Evolutionary conservation across 345 rosid species (phyloP), one percentile per base, ranked within the genome.

Genomic region (Hypericum perforatum): DNA sequence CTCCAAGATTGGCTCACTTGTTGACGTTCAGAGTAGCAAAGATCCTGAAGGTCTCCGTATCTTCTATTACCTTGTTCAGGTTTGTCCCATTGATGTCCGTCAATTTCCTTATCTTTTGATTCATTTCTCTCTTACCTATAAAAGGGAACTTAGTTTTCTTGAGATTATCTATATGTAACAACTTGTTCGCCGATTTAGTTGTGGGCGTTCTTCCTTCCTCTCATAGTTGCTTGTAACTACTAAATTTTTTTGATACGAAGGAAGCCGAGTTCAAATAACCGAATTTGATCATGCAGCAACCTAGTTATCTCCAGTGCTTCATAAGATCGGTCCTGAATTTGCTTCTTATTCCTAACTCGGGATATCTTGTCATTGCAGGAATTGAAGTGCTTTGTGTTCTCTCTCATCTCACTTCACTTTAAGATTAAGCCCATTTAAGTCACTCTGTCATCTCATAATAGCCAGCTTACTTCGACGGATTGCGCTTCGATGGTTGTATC

Each of bases 31-130:
- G 74, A 76, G 89, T 52, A 88, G 99, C 49, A 84, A 92, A 57
- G 99, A 92, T 63, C 96, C 96, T 37, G 99, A 92, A 59, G 99
- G 99, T 52, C 97, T 92, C 63, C 95, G 95, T 66, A 80, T 92
- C 62, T 92, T 92, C 71, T 92, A 92, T 69, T 92, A 89, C 66
- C 95, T 92, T 70, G 95, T 92, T 79, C 99, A 89, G 97, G 99
- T 88, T 11, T 15, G 72, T 61, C 29, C 40, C 6, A 14, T 39
- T 43, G 9, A 11, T 39, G 56, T 39, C 32, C 4, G 32, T 22
- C n/a, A 22, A 22, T 58, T 63, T 43, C 38, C 39, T 41, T 11
- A 12, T 15, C 16, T 5, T 15, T 0, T 14, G 50, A 22, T 46
- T 46, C 50, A 22, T 22, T 22, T 4, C 32, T 1, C 32, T 22